A percentile compares a stretch with the other conserved stretches of the same genome.
Conservation (phyloP, 345 rosid genomes). For the Excoecaria agallocha region DNA sequence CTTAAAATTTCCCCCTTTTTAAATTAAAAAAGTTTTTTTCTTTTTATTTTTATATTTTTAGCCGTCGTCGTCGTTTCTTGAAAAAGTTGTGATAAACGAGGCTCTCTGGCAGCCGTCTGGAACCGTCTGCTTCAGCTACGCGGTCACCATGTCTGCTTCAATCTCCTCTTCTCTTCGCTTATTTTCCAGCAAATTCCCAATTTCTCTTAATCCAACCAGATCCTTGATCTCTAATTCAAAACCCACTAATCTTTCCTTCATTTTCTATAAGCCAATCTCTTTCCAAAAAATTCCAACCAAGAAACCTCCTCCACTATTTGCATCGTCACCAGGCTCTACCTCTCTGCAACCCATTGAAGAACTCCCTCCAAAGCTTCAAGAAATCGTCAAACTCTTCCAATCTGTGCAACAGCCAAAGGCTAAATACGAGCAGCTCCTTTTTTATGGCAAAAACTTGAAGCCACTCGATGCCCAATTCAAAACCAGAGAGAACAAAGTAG, state of each 20-base stretch:
- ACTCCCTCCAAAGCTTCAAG: conserved; percentile 85
- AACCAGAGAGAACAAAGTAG: conserved; percentile 76
- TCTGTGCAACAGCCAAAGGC: conserved; percentile 69
- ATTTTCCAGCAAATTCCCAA: conserved; percentile 38
- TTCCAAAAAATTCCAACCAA: conserved; percentile 40
- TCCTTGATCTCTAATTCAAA: conserved; percentile 16
- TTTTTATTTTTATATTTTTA: no score
- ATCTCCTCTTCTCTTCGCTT: conserved; percentile 35
- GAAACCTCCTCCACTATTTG: conserved; percentile 9
- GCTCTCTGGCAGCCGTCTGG: background rate
- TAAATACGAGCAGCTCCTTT: conserved; percentile 81
- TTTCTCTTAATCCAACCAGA: conserved; percentile 15
- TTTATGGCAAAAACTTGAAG: conserved; percentile 69
- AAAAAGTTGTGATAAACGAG: no score
- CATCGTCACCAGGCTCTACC: conserved; percentile 38
- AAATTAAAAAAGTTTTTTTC: no score
- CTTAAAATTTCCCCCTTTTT: no score
- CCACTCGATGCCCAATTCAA: conserved; percentile 71
- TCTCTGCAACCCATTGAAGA: conserved; percentile 68
- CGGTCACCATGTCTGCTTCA: conserved; percentile 22
- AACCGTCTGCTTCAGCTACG: background rate
- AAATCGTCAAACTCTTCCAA: conserved; percentile 77
- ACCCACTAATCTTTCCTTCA: conserved; percentile 19
- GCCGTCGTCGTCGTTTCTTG: no score
- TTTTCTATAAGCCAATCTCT: conserved; percentile 33